A percentile compares a stretch with the other conserved stretches of the same genome.
Conservation (phyloP, 768 basidiomycete genomes). For the Hericium erinaceus region DNA sequence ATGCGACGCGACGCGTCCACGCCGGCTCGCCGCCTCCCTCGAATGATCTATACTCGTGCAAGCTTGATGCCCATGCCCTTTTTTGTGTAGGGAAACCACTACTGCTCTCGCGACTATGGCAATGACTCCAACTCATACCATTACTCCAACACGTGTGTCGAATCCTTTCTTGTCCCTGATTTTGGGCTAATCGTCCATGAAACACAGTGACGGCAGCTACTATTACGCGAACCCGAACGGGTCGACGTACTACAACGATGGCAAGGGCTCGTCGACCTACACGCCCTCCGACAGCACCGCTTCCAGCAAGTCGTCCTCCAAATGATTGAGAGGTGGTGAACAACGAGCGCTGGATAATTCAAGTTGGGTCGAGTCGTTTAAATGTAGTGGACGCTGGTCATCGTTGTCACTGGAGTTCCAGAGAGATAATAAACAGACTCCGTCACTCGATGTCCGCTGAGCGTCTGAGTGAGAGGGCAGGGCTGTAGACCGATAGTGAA, state of each 20-base stretch:
- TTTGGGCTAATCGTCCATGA: neutral
- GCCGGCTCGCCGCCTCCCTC: neutral
- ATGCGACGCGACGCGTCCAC: too few relatives aligned
- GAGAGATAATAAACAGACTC: too few relatives aligned
- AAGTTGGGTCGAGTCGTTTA: too few relatives aligned
- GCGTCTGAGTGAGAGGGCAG: too few relatives aligned
- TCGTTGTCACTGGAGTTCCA: too few relatives aligned
- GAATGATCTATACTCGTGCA: neutral
- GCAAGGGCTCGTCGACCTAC: neutral
- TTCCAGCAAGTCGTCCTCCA: neutral
- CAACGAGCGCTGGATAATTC: too few relatives aligned
- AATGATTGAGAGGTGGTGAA: neutral
- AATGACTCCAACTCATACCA: slow-evolving; percentile 1
- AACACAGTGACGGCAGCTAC: slow-evolving; percentile 2
- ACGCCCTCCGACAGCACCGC: neutral
- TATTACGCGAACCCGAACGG: slow-evolving; percentile 1
- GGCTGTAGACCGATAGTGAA: too few relatives aligned
- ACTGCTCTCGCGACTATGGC: slow-evolving; percentile 2
- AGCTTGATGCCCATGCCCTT: neutral
- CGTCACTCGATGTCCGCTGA: too few relatives aligned
- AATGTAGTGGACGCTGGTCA: too few relatives aligned
- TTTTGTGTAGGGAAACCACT: neutral
- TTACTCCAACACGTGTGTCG: neutral
- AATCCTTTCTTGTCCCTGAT: neutral
- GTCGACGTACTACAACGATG: neutral